Conservation (phyloP, 2,329 filamentous ascomycete genomes). For the Chalara sp. region DNA sequence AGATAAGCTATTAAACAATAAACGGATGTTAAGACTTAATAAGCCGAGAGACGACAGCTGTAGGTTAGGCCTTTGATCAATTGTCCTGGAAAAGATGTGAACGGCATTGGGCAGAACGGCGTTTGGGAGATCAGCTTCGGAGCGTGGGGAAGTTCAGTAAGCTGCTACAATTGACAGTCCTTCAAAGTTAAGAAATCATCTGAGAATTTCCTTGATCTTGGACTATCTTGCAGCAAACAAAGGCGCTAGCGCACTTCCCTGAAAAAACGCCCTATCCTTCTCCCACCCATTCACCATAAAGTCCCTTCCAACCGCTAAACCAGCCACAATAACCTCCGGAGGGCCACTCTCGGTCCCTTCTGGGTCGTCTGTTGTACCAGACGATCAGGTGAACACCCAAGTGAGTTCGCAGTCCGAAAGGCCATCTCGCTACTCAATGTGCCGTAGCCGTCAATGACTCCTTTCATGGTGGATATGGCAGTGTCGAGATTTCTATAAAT, state of each 20-base stretch:
- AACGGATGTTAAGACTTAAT: too few relatives aligned
- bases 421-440: constrained; percentile 38
- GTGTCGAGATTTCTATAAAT: constrained; percentile 43
- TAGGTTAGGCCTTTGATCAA: too few relatives aligned
- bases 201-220: background rate
- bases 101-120: too few relatives aligned
- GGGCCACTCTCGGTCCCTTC: constrained; percentile 40
- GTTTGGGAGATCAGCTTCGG: too few relatives aligned
- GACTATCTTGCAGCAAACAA: constrained; percentile 3
- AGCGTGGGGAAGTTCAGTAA: too few relatives aligned
- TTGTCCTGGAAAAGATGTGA: too few relatives aligned
- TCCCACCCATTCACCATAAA: constrained; percentile 44
- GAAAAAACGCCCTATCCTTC: constrained; percentile 42
- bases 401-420: constrained; percentile 44
- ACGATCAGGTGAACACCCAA: constrained; percentile 45
- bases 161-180: background rate
- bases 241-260: constrained; percentile 5
- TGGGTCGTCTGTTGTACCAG: constrained; percentile 31
- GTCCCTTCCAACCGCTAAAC: constrained; percentile 41
- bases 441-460: constrained; percentile 43
- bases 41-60: too few relatives aligned
- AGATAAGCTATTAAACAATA: too few relatives aligned
- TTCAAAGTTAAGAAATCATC: background rate
- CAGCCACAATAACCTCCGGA: constrained; percentile 34
- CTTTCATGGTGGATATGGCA: constrained; percentile 42